Conservation (phyloP, 2,329 filamentous ascomycete genomes). For the Aurifilum marmelostoma region DNA sequence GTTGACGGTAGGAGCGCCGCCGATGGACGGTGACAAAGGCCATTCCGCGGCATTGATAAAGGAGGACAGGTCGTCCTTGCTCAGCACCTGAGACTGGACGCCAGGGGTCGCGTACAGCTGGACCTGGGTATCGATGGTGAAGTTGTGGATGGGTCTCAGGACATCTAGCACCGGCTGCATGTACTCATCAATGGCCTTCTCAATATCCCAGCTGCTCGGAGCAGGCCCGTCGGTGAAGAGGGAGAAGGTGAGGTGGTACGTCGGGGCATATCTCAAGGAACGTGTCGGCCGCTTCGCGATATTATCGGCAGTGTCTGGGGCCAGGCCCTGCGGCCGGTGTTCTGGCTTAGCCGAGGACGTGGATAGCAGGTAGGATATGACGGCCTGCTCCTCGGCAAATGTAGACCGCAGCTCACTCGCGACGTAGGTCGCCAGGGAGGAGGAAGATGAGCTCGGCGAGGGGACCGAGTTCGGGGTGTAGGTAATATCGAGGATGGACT, state of each 20-base stretch:
- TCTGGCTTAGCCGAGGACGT: constrained; percentile 51
- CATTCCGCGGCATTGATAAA: constrained; percentile 99
- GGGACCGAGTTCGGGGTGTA: constrained; percentile 73
- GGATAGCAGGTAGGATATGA: constrained; percentile 75
- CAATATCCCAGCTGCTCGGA: constrained; percentile 91
- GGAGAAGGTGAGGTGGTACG: constrained; percentile 95
- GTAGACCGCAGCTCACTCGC: constrained; percentile 76
- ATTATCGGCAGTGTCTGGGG: constrained; percentile 56
- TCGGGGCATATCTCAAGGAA: constrained; percentile 87
- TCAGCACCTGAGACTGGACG: constrained; percentile 67
- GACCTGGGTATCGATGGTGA: constrained; percentile 94
- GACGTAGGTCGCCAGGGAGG: constrained; percentile 74
- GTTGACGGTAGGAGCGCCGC: constrained; percentile 90
- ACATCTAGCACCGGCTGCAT: constrained; percentile 80
- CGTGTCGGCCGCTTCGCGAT: constrained; percentile 75
- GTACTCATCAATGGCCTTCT: constrained; percentile 77
- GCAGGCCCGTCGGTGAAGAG: constrained; percentile 79
- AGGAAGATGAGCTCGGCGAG: constrained; percentile 69
- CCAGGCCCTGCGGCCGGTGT: constrained; percentile 49
- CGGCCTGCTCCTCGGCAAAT: constrained; percentile 87
- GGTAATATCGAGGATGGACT: constrained; percentile 73
- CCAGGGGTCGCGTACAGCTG: constrained; percentile 84
- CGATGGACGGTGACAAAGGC: constrained; percentile 93
- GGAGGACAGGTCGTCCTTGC: constrained; percentile 84
- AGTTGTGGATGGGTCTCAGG: constrained; percentile 84